These are phyloP conservation scores for Symbiotaphrina buchneri DNA, from an alignment of 495 filamentous ascomycete genomes.

Conservation along the genomic window DNA sequence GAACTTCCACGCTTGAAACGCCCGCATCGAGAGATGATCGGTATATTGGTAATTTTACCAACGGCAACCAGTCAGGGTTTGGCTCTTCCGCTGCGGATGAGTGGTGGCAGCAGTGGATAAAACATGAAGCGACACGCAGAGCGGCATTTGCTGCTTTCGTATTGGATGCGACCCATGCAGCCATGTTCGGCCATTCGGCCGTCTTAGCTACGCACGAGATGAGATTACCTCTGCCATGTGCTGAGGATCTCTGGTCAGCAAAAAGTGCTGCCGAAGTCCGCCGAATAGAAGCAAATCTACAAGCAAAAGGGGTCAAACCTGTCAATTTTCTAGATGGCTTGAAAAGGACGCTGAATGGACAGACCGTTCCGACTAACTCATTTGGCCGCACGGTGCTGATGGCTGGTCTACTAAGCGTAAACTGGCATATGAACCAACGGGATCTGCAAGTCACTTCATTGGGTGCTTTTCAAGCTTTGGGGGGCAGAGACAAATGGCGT, in stretches of 20 bases:
- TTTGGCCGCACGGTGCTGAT: constrained; percentile 93
- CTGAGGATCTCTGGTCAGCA: constrained; percentile 85
- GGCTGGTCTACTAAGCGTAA: constrained; percentile 80
- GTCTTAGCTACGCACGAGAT: constrained; percentile 97
- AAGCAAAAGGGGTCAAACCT: constrained; percentile 65
- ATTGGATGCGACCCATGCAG: constrained; percentile 87
- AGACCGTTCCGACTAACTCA: constrained; percentile 75
- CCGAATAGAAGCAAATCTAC: constrained; percentile 60
- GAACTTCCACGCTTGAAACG: constrained; percentile 69
- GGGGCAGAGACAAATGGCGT: constrained; percentile 84
- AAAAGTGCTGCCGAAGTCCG: constrained; percentile 75
- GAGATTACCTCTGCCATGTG: constrained; percentile 76
- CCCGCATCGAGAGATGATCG: constrained; percentile 61
- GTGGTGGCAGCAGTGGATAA: constrained; percentile 95
- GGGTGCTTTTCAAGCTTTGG: constrained; percentile 52
- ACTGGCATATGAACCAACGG: constrained; percentile 95
- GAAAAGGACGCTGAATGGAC: constrained; percentile 70
- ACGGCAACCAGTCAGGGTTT: not conserved
- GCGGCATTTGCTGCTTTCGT: constrained; percentile 91
- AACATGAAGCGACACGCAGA: constrained; percentile 72
- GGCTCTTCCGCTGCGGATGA: constrained; percentile 54
- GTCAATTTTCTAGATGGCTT: constrained; percentile 81
- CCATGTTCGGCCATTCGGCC: constrained; percentile 94
- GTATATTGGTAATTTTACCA: constrained; percentile 10
- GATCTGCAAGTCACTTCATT: constrained; percentile 87